Evolutionary conservation across 2,329 filamentous ascomycete genomes (phyloP), one percentile per base, ranked within the genome.

Genomic region (Xylaria sp.): DNA sequence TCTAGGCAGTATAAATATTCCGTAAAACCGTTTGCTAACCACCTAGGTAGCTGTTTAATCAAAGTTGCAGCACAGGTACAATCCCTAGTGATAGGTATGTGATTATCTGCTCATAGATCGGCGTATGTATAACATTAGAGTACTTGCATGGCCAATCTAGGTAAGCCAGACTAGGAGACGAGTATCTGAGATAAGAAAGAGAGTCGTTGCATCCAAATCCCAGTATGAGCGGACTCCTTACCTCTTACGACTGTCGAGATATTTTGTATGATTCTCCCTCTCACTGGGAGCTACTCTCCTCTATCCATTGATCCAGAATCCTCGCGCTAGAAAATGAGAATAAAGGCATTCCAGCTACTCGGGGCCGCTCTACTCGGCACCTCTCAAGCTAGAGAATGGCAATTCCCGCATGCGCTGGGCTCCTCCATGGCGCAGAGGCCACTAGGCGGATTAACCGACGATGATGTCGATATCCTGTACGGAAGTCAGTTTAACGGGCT

Each of bases 401-500:
- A 74, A 47, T 74, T 77, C 56, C 74, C 74, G 4, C 69, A 61
- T 48, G 57, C 68, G 24, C 71, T 66, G 0, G n/a, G 60, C 8
- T 63, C 63, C 21, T 17, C 60, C 2, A 48, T 66, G 1, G 59
- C 63, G 5, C 74, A 76, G 50, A 71, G 64, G 48, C 64, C 73
- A 5, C 54, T 75, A 6, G 56, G 61, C n/a, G 61, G 50, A 3
- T 9, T 64, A 4, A 32, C 21, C 32, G 69, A 78, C 30, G 76
- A 80, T 48, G 76, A 80, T 39, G 70, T 83, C 14, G 79, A 84
- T 57, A 81, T 85, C 24, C 68, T 79, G 7, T 80, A 76, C 14
- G 81, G 79, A 14, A 84, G 81, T 61, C 81, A 82, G 66, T 81
- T 83, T 72, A 76, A 78, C 45, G 90, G 91, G 47, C 86, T 93